Conservation (phyloP, 179 eudicot species). For the Camellia oleifera region DNA sequence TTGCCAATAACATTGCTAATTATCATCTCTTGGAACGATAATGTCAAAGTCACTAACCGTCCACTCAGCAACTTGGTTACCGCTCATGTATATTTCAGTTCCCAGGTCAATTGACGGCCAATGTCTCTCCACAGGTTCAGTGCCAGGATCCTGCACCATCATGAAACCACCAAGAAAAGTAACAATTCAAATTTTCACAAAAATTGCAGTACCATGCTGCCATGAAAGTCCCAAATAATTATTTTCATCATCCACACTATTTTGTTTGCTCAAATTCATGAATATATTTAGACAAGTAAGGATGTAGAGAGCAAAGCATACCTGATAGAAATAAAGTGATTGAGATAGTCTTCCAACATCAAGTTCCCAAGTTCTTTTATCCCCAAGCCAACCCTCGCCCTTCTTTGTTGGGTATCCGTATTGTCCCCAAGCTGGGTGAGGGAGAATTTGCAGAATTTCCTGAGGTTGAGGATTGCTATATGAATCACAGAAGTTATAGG, state of each 20-base stretch:
- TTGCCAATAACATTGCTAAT: too few species aligned
- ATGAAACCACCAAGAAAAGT: too few species aligned
- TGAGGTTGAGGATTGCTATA: conserved; percentile 67
- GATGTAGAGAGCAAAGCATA: neutral
- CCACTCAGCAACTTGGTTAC: too few species aligned
- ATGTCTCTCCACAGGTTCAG: too few species aligned
- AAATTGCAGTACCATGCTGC: too few species aligned
- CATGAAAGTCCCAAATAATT: neutral
- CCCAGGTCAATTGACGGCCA: too few species aligned
- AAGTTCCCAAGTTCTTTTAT: conserved; percentile 61
- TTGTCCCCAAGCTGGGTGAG: conserved; percentile 69
- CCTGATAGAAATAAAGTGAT: conserved; percentile 58
- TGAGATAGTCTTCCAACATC: conserved; percentile 60
- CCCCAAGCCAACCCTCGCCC: conserved; percentile 61
- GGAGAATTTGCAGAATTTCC: conserved; percentile 61
- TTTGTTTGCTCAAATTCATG: too few species aligned
- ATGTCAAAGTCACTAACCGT: too few species aligned
- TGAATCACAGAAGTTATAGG: conserved; percentile 39
- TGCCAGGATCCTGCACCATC: too few species aligned
- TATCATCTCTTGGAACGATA: too few species aligned
- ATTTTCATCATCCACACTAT: neutral
- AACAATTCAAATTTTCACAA: too few species aligned
- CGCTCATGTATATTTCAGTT: too few species aligned
- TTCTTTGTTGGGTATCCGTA: conserved; percentile 54
- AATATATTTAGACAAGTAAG: neutral